These are phyloP conservation scores for Fraxinus velutina DNA, from an alignment of 305 asterid species.

Conservation along the genomic window DNA sequence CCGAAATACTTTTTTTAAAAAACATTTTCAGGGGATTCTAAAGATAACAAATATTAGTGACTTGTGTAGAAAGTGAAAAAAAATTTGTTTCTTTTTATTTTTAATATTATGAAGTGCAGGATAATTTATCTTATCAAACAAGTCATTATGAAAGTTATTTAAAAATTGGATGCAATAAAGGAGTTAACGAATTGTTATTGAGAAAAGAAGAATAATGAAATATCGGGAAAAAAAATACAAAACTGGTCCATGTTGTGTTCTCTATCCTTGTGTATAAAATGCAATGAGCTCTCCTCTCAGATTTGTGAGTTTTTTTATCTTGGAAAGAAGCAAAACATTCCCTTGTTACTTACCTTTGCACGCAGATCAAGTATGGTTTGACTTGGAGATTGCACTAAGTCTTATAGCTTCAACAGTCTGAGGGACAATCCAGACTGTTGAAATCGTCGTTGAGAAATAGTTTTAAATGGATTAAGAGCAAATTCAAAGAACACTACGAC, in stretches of 20 bases:
- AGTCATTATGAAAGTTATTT: background rate
- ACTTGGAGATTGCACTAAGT: conserved; percentile 61
- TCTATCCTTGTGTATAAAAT: conserved; percentile 19
- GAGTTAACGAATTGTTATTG: background rate
- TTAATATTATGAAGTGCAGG: background rate
- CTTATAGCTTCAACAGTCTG: conserved; percentile 77
- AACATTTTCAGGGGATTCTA: no score
- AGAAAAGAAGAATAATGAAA: background rate
- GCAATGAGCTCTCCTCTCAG: background rate
- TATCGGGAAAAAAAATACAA: background rate
- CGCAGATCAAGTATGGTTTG: conserved; percentile 49
- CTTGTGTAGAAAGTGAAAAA: no score
- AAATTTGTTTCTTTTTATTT: background rate
- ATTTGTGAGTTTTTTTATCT: conserved; percentile 11
- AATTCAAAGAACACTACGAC: conserved; percentile 46
- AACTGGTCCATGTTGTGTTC: conserved; percentile 32
- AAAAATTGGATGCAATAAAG: background rate
- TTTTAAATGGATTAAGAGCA: conserved; percentile 88
- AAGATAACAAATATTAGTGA: no score
- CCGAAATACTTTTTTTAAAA: background rate
- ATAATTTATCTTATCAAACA: background rate
- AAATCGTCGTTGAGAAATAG: conserved; percentile 69
- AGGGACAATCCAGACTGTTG: conserved; percentile 60
- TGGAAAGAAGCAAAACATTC: conserved; percentile 74
- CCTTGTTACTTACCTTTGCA: conserved; percentile 71